Conservation (phyloP, 75 land plant genomes). For the Isoetes taiwanensis region DNA sequence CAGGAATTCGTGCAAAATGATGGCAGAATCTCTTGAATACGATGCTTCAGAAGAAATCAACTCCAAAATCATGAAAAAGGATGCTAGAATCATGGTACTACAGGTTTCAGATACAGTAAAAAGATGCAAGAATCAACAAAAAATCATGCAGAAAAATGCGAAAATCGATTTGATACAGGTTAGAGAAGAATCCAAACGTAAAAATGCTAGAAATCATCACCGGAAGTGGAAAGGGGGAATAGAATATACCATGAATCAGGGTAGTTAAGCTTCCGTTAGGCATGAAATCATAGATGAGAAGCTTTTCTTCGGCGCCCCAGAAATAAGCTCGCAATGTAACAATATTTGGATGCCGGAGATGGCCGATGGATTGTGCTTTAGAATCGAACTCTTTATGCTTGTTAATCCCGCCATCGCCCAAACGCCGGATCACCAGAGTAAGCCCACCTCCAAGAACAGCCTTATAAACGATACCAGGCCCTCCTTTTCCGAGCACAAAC, state of each 20-base stretch:
- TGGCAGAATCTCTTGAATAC: no score
- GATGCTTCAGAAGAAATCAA: no score
- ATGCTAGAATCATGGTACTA: no score
- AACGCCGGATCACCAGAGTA: slow-evolving; percentile 52
- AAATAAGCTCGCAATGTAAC: slow-evolving; percentile 63
- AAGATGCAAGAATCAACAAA: no score
- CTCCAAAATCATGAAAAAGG: no score
- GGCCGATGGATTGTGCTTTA: slow-evolving; percentile 50
- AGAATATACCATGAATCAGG: slow-evolving; percentile 64
- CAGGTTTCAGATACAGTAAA: no score
- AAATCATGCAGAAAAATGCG: no score
- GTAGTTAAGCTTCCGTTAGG: slow-evolving; percentile 50
- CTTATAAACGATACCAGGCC: slow-evolving; percentile 60
- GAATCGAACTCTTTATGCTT: slow-evolving; percentile 44
- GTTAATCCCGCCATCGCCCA: slow-evolving; percentile 51
- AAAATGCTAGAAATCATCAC: no score
- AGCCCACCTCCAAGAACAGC: slow-evolving; percentile 67
- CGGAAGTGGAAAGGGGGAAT: no score
- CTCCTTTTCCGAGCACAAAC: slow-evolving; percentile 65
- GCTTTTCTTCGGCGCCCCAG: slow-evolving; percentile 56
- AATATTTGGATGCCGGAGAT: slow-evolving; percentile 44
- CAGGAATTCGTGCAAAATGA: no score
- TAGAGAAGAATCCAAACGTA: no score
- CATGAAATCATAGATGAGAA: slow-evolving; percentile 59
- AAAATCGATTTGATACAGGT: no score